phyloP scores from a whole-genome alignment of 768 basidiomycete species.

The Tylopilus rubrobrunneus region DNA sequence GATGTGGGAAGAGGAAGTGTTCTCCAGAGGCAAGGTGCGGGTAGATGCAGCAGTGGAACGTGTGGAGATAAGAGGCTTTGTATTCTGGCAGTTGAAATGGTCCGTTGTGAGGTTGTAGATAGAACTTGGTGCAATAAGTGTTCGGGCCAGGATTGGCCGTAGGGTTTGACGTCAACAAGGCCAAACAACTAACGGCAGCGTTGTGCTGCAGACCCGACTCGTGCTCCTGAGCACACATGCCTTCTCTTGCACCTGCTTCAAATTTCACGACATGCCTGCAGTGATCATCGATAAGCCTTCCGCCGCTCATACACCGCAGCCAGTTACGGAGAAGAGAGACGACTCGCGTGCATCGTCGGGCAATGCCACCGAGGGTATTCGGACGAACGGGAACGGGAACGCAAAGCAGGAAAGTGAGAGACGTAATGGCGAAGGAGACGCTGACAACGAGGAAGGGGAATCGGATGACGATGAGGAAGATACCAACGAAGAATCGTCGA shows the following conservation, averaged over 20 bases:
- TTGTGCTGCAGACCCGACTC: neutral
- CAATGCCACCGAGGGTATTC: slow-evolving; percentile 1
- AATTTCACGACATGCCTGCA: slow-evolving; percentile 9
- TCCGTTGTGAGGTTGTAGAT: no score
- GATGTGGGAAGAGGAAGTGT: slow-evolving; percentile 19
- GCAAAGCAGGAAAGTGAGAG: neutral
- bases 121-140: no score
- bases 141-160: neutral
- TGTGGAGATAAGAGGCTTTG: no score
- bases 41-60: no score
- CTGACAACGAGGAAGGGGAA: slow-evolving; percentile 1
- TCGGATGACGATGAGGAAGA: slow-evolving; percentile 4
- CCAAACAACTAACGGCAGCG: slow-evolving; percentile 12
- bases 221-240: slow-evolving; percentile 12
- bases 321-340: slow-evolving; percentile 2
- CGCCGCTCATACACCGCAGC: neutral
- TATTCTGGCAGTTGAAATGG: no score
- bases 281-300: neutral
- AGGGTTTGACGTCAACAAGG: slow-evolving; percentile 8
- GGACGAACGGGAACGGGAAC: slow-evolving; percentile 19
- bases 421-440: slow-evolving; percentile 4
- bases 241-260: neutral
- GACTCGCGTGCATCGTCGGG: neutral
- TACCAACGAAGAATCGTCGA: neutral
- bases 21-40: no score